Percentiles rank a stretch among this genome's conserved stretches.
Evolutionary conservation across 257 asterid genomes (phyloP).

Genomic region (Capsicum baccatum): DNA sequence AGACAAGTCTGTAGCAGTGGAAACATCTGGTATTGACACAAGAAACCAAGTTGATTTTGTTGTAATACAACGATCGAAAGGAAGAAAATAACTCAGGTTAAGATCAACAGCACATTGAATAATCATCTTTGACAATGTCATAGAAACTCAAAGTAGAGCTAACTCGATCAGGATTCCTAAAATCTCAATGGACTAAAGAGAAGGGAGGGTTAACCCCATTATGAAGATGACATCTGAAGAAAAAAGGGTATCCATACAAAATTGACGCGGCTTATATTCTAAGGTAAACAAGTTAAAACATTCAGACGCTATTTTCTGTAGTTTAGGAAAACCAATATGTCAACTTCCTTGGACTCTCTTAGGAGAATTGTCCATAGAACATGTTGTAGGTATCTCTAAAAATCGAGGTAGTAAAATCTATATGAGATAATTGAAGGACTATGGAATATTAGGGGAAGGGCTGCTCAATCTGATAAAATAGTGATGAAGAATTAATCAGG

Average conservation of each 20-base stretch:
- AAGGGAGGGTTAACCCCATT: neutral
- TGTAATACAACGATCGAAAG: neutral
- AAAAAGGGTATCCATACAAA: neutral
- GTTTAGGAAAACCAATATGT: neutral
- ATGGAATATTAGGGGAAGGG: neutral
- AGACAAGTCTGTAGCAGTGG: neutral
- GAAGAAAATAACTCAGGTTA: neutral
- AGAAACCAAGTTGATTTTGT: neutral
- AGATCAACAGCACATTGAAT: neutral
- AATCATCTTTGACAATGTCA: neutral
- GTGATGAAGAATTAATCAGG: neutral
- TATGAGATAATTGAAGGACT: conserved; percentile 1
- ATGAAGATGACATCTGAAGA: neutral
- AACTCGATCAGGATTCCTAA: neutral
- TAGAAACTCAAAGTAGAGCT: neutral
- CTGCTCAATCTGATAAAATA: neutral
- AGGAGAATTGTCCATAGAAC: neutral
- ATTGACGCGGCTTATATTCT: neutral
- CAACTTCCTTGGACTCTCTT: neutral
- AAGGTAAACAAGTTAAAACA: neutral
- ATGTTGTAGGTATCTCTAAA: conserved; percentile 1
- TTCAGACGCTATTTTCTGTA: neutral
- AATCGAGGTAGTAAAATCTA: neutral
- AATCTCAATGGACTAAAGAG: neutral
- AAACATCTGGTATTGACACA: neutral